Evolutionary conservation across 108 stramenopile genomes (phyloP).

Genomic region (Schizochytrium sp.): DNA sequence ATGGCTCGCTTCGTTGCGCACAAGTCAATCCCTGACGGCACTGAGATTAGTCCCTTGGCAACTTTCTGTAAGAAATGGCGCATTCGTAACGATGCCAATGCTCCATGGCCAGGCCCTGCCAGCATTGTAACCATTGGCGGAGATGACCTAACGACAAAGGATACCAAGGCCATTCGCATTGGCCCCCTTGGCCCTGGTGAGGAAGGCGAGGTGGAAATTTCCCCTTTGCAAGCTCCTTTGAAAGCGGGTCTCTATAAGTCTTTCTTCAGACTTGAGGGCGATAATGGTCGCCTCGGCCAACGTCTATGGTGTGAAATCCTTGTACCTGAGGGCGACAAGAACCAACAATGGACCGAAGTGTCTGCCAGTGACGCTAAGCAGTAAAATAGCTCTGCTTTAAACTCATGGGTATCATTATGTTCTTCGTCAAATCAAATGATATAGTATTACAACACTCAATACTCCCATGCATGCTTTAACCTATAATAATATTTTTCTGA

Average conservation of each 20-base stretch:
- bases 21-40: slow-evolving; percentile 20
- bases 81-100: slow-evolving; percentile 37
- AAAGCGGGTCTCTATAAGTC: slow-evolving; percentile 37
- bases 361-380: background rate
- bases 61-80: slow-evolving; percentile 39
- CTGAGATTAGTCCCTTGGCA: background rate
- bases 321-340: background rate
- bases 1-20: slow-evolving; percentile 51
- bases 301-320: slow-evolving; percentile 52
- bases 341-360: slow-evolving; percentile 2
- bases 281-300: slow-evolving; percentile 15
- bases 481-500: no score
- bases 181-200: slow-evolving; percentile 39
- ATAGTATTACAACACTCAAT: no score
- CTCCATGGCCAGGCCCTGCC: slow-evolving; percentile 31
- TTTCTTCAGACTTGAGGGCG: slow-evolving; percentile 50
- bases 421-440: no score
- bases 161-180: slow-evolving; percentile 5
- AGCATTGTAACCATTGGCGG: slow-evolving; percentile 26
- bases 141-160: background rate
- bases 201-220: background rate
- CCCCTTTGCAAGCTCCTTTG: slow-evolving; percentile 2
- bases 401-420: no score
- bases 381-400: background rate
- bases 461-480: no score